Evolutionary conservation across 1,284 basidiomycete genomes (phyloP), one percentile per base, ranked within the genome.

Genomic region (Cystobasidium slooffiae): DNA sequence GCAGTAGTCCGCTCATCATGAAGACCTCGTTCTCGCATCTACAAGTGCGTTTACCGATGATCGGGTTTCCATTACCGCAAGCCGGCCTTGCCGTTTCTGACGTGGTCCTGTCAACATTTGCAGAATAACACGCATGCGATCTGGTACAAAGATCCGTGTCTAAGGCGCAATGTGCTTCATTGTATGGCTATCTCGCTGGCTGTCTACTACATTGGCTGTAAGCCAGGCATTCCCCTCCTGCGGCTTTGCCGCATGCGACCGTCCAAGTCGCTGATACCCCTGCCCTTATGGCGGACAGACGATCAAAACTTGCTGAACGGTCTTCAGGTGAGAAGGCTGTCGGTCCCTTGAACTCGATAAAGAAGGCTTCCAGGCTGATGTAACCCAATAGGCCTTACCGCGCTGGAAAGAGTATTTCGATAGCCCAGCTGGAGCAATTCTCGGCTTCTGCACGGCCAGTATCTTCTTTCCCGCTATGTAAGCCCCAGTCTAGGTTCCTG

Each of bases 131-230:
- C 72, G 14, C 43, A 74, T 37, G 22, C 9, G 3, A 20, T 9
- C 1, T 76, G 75, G 75, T 76, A 67, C 59, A 51, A 49, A 10
- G 75, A 76, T 24, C 41, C 72, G 1, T 67, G 75, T 39, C 24
- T 76, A 41, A 51, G 72, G 14, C 43, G 47, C n/a, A 49, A 74
- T 20, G 64, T 59, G n/a, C 8, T 20, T 46, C 67, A 75, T 52
- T 44, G 44, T 8, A 7, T 49, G 1, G 51, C 68, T 0, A 56
- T 76, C 20, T 44, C 68, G 3, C 63, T 76, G 7, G 75, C 72
- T 0, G 56, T 56, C 6, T 76, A 75, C 18, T 65, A 59, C 56
- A 37, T 59, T 39, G 56, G 56, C 22, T 59, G 56, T 59, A 8
- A 14, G 56, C n/a, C n/a, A n/a, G n/a, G n/a, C n/a, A n/a, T n/a